phyloP scores from a whole-genome alignment of 257 asterid genomes.

The Verbascum thapsus region DNA sequence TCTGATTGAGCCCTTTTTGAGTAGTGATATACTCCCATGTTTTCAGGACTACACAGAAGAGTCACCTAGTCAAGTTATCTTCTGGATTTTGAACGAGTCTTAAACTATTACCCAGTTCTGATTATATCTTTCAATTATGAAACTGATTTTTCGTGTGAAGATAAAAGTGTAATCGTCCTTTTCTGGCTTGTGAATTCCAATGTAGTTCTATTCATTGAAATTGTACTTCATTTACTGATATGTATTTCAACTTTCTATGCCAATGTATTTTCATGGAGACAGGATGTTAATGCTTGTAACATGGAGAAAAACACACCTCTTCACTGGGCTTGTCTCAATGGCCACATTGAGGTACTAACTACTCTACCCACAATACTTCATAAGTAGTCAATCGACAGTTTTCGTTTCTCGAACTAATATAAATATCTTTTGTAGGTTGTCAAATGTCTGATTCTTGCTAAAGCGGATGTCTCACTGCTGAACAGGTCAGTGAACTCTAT shows the following conservation, averaged over 20 bases:
- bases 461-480: no score
- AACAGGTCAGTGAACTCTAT: no score
- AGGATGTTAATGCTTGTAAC: conserved; percentile 87
- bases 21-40: background rate
- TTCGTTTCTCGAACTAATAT: background rate
- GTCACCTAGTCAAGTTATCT: background rate
- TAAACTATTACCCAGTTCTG: no score
- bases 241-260: background rate
- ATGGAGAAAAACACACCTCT: conserved; percentile 85
- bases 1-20: background rate
- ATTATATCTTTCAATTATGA: no score
- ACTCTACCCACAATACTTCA: background rate
- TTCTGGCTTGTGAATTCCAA: background rate
- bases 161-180: no score
- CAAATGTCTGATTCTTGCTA: no score
- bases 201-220: background rate
- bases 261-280: conserved; percentile 15
- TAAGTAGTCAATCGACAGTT: background rate
- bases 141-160: no score
- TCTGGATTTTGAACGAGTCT: no score
- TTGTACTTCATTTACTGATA: background rate
- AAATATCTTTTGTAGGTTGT: background rate
- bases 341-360: conserved; percentile 70
- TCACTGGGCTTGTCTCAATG: conserved; percentile 96
- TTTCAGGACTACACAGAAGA: background rate